Evolutionary conservation across 768 basidiomycete genomes (phyloP), one percentile per base, ranked within the genome.

Genomic region (Naganishia randhawae): DNA sequence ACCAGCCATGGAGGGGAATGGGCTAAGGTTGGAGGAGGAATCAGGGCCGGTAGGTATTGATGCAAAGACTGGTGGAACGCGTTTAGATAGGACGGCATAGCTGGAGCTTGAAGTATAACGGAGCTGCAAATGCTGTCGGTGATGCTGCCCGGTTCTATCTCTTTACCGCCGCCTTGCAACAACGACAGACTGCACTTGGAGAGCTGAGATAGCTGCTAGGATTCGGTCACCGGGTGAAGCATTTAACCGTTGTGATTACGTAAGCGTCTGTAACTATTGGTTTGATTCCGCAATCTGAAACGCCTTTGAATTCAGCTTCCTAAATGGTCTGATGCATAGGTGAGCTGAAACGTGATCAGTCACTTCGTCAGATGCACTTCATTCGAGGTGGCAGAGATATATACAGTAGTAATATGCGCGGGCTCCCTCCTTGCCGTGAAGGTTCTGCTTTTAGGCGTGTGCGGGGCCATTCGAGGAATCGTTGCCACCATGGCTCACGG

Each of bases 201-300:
- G n/a, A n/a, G n/a, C n/a, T n/a, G n/a, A n/a, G n/a, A n/a, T n/a
- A n/a, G n/a, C n/a, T 50, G 8, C 8, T 50, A 16, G 8, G n/a
- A 11, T 31, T 27, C 27, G 27, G 51, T 14, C 13, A 55, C 14
- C 4, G 51, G 51, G 51, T 52, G n/a, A 3, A 33, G 16, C 13
- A 14, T 11, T 32, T 52, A 33, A 31, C 32, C 51, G 51, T 9
- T 13, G 29, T 6, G 9, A 11, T 29, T 29, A 29, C 29, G 51
- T 52, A 48, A 48, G 45, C 45, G n/a, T n/a, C n/a, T n/a, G n/a
- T 3, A n/a, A 3, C 19, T n/a, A 13, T 4, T 48, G n/a, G 4
- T 61, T 61, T 61, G 57, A 39, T 13, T 61, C 57, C 57, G 57
- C 35, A 61, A 29, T 35, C 57, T 61, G 57, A 61, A 61, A 61